Evolutionary conservation across 352 stramenopile genomes (phyloP), one percentile per base, ranked within the genome.

Genomic region (Globisporangium orthogonon): DNA sequence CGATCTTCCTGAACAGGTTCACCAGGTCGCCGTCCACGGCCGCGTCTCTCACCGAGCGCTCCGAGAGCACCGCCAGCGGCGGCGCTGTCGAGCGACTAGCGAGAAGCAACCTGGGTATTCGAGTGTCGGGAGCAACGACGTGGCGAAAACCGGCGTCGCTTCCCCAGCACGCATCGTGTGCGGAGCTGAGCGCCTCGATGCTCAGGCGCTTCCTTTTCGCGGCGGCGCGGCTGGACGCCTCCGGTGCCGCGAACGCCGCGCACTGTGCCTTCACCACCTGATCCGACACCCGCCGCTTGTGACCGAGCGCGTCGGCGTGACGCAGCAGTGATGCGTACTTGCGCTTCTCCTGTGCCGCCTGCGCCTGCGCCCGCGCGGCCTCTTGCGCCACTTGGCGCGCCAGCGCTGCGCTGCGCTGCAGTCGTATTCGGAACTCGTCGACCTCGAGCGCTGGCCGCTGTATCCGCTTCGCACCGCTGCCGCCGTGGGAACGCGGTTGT

Each of bases 351-450:
- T 72, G 44, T 7, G 56, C 39, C 65, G 85, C 55, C 29, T 65
- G 65, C 7, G 50, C 62, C 11, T 67, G 69, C 4, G 74, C 70
- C 18, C 60, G 68, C 2, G 62, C 66, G 0, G 73, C 65, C 49
- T 84, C 61, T 1, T 70, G 63, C 40, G 76, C 64, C 15, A 88
- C 57, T 17, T 54, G 65, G 6, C 67, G 65, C 0, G 72, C 70
- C 35, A 87, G 65, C 30, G 68, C 73, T n/a, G 75, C 65, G 18
- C 71, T 84, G 6, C 71, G 78, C 41, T 62, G 65, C 60, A 91
- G 45, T 66, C 70, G 74, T 88, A 87, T 91, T 73, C 76, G 76
- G 48, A 87, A 89, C 37, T 72, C 69, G 37, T 87, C 74, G 37
- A 85, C 49, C 1, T 62, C 59, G 3, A 75, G 18, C 59, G 31